Conservation (phyloP, 352 stramenopile genomes). For the Phytophthora ramorum region DNA sequence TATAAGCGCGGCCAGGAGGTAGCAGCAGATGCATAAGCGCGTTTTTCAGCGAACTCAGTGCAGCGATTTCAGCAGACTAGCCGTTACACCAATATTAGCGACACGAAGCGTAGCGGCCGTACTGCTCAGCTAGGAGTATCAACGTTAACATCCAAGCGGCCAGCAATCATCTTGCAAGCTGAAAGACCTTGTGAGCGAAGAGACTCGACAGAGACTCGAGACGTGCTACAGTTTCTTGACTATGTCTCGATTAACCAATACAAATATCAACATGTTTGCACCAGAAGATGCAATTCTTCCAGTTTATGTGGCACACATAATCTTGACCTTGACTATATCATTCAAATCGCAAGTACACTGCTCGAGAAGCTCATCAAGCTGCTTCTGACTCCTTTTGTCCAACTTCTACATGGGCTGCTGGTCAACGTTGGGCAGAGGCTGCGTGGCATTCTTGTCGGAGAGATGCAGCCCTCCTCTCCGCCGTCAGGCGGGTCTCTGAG, state of each 20-base stretch:
- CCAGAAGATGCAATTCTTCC: neutral
- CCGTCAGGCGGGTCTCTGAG: conserved; percentile 16
- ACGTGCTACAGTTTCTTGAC: neutral
- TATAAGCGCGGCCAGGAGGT: too few relatives aligned
- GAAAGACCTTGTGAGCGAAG: neutral
- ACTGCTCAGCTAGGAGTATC: too few relatives aligned
- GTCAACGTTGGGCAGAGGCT: conserved; percentile 10
- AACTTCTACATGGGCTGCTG: conserved; percentile 30
- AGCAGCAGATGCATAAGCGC: too few relatives aligned
- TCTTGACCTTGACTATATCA: neutral
- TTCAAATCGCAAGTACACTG: neutral
- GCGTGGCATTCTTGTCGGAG: conserved; percentile 23
- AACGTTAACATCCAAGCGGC: too few relatives aligned
- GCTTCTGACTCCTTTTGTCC: neutral
- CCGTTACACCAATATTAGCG: too few relatives aligned
- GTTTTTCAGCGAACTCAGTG: too few relatives aligned
- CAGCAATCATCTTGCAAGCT: neutral
- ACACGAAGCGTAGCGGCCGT: too few relatives aligned
- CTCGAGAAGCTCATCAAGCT: conserved; percentile 13
- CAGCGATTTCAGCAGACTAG: too few relatives aligned
- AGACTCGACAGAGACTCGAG: too few relatives aligned
- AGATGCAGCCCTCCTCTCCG: conserved; percentile 18
- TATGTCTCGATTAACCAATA: neutral
- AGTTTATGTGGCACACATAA: neutral
- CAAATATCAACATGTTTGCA: neutral